Evolutionary conservation across 2,329 filamentous ascomycete genomes (phyloP).

Genomic region (Achaetomium macrosporum): DNA sequence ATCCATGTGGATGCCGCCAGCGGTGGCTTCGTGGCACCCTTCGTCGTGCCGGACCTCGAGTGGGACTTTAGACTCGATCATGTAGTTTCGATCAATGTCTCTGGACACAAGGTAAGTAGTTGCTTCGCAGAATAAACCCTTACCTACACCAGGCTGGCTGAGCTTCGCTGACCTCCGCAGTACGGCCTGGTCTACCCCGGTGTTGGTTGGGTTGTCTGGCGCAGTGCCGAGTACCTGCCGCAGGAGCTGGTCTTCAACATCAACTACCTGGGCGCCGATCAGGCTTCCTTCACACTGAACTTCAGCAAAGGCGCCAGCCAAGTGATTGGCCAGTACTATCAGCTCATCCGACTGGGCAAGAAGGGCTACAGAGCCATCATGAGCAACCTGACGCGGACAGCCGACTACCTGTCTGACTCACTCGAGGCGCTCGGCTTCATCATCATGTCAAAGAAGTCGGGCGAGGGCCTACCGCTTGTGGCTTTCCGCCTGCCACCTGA

Average conservation of each 20-base stretch:
- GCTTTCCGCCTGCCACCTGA: conserved; percentile 70
- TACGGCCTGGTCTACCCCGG: conserved; percentile 73
- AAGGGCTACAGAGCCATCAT: conserved; percentile 89
- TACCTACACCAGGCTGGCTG: neutral
- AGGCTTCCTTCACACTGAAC: conserved; percentile 93
- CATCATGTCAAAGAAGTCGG: conserved; percentile 77
- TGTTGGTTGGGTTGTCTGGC: conserved; percentile 92
- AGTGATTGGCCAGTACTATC: conserved; percentile 96
- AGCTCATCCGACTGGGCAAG: conserved; percentile 91
- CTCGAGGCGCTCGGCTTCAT: conserved; percentile 73
- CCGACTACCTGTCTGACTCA: conserved; percentile 75
- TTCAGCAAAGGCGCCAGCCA: conserved; percentile 94
- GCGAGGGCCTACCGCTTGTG: conserved; percentile 78
- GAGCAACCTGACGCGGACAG: conserved; percentile 83
- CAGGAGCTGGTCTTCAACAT: conserved; percentile 97
- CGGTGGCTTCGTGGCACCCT: conserved; percentile 89
- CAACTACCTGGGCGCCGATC: conserved; percentile 94
- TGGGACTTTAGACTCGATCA: conserved; percentile 92
- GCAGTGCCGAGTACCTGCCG: conserved; percentile 73
- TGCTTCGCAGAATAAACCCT: neutral
- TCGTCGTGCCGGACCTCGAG: conserved; percentile 72
- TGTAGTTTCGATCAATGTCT: conserved; percentile 90
- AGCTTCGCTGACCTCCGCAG: conserved; percentile 25
- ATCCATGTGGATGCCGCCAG: conserved; percentile 94
- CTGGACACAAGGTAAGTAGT: conserved; percentile 68